Conservation (phyloP, 148 eudicot species). For the Arctostaphylos glauca region DNA sequence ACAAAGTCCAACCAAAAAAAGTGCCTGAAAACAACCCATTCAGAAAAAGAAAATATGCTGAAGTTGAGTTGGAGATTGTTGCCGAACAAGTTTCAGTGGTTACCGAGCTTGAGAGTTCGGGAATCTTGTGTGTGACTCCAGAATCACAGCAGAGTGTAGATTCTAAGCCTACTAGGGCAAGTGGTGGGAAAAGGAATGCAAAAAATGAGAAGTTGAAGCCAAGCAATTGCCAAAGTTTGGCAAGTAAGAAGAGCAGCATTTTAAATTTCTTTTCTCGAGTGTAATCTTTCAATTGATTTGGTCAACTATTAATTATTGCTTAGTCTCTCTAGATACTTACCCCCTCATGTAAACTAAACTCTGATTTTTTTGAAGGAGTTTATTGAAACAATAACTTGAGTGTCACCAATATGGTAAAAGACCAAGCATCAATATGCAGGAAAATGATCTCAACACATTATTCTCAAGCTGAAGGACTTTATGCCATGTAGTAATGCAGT, state of each 20-base stretch:
- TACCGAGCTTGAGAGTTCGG: constrained; percentile 37
- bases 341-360: constrained; percentile 1
- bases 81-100: constrained; percentile 33
- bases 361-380: not conserved
- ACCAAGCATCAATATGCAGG: not conserved
- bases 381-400: not conserved
- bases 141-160: constrained; percentile 49
- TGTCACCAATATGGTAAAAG: not conserved
- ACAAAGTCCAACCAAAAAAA: constrained; percentile 20
- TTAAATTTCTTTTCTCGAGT: constrained; percentile 51
- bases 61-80: constrained; percentile 25
- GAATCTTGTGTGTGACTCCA: constrained; percentile 18
- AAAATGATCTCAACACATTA: not conserved
- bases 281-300: not conserved
- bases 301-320: not conserved
- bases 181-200: constrained; percentile 6
- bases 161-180: constrained; percentile 27
- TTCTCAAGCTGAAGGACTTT: not conserved
- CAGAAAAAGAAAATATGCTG: constrained; percentile 38
- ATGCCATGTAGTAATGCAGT: too few relatives aligned
- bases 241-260: constrained; percentile 34
- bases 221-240: constrained; percentile 21
- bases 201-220: constrained; percentile 23
- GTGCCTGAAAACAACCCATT: constrained; percentile 60
- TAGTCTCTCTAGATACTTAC: not conserved